Conservation (phyloP, 75 land plant species). For the Pinus tabuliformis region DNA sequence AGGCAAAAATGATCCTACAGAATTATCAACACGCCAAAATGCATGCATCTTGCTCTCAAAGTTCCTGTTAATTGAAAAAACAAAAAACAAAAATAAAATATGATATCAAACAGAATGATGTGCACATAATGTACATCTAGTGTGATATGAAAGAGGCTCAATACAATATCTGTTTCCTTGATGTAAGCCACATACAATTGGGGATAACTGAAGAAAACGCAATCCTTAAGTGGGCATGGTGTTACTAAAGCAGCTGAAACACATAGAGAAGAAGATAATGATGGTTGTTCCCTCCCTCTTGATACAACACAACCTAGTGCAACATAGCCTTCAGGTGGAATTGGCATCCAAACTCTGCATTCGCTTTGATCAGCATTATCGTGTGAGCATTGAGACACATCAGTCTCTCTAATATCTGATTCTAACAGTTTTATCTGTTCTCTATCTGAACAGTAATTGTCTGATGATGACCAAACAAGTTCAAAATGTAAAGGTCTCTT, state of each 20-base stretch:
- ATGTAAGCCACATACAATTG: conserved; percentile 28
- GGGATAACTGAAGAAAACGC: conserved; percentile 37
- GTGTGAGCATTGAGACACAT: not conserved
- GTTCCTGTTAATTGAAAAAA: conserved; percentile 19
- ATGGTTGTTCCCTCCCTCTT: conserved; percentile 53
- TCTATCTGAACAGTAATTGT: conserved; percentile 5
- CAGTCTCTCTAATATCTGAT: not conserved
- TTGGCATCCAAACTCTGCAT: conserved; percentile 89
- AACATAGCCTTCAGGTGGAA: conserved; percentile 91
- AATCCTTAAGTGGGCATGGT: conserved; percentile 72
- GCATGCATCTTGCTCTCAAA: conserved; percentile 27
- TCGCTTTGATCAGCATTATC: conserved; percentile 4
- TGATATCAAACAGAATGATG: not conserved
- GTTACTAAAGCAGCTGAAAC: conserved; percentile 64
- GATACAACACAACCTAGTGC: conserved; percentile 89
- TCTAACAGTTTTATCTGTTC: not conserved
- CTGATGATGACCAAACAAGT: conserved; percentile 63
- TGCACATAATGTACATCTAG: not conserved
- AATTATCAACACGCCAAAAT: conserved; percentile 92
- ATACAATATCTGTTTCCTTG: not conserved
- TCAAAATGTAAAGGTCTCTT: conserved; percentile 82
- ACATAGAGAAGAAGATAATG: conserved; percentile 65
- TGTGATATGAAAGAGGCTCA: not conserved
- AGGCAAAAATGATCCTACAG: conserved; percentile 81
- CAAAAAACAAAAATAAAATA: not conserved